Evolutionary conservation across 2,329 filamentous ascomycete species (phyloP), one percentile per base, ranked within the genome.

Genomic region (Epichloe scottii): DNA sequence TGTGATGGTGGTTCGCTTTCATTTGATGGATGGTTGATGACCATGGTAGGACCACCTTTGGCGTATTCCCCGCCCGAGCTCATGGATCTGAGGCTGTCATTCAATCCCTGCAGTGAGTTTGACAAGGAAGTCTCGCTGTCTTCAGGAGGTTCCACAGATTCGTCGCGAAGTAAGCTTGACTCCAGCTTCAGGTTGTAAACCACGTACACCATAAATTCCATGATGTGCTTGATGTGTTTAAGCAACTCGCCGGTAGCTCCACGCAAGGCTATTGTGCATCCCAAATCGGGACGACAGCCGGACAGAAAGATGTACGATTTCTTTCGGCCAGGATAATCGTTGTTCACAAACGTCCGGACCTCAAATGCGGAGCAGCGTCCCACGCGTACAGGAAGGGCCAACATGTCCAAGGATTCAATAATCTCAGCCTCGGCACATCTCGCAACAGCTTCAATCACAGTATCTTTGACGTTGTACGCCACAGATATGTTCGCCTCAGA

Each of bases 151-250:
- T 90, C 80, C 15, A 95, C 85, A 58, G 89, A 95, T 60, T 95
- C 90, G 64, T 98, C 93, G 49, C 88, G 80, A 78, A 98, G 87
- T 44, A 98, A 73, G 59, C 87, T 95, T 1, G 93, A 95, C 68
- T 98, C 93, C 14, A 98, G 76, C 63, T 95, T 95, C 49, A 98
- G 75, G 60, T 96, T 98, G 68, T 98, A 98, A 12, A 97, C 90
- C 19, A 98, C 94, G 59, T 97, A 98, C 38, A 94, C 86, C 91
- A 98, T 96, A 63, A 98, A 97, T 63, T 98, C 93, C 11, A 91
- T 93, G 57, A 98, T 93, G 49, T 82, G 80, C 68, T 98, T 98
- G 66, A 98, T 82, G 59, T 83, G 87, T 1, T 81, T 74, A 17
- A 98, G 75, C 0, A 82, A 74, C 46, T 79, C 71, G 33, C 82